phyloP scores from a whole-genome alignment of 1,284 basidiomycete species.

The Ustilago cynodontis region DNA sequence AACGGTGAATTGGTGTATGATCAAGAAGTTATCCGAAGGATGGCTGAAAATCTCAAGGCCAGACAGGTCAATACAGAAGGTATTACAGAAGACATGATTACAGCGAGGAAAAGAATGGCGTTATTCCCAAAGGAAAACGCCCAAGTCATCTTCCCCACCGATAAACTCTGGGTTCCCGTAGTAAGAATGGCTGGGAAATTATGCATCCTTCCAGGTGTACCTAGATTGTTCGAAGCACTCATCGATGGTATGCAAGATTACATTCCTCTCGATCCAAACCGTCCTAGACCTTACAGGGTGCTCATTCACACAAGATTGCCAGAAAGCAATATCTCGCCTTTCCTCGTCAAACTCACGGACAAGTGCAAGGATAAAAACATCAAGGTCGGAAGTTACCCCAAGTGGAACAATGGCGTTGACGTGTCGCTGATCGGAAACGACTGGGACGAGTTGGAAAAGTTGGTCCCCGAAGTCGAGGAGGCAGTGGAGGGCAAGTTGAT shows the following conservation, averaged over 20 bases:
- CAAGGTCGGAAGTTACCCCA: slow-evolving; percentile 79
- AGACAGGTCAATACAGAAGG: slow-evolving; percentile 75
- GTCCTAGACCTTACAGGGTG: slow-evolving; percentile 55
- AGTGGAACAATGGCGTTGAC: slow-evolving; percentile 75
- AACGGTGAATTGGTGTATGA: slow-evolving; percentile 77
- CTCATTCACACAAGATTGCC: slow-evolving; percentile 75
- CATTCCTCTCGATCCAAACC: slow-evolving; percentile 59
- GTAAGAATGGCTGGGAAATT: slow-evolving; percentile 84
- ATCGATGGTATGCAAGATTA: slow-evolving; percentile 75
- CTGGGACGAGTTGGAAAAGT: slow-evolving; percentile 34
- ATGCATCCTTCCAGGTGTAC: slow-evolving; percentile 91
- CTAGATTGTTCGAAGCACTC: slow-evolving; percentile 78
- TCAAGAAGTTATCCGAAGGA: slow-evolving; percentile 82
- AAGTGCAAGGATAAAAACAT: slow-evolving; percentile 82
- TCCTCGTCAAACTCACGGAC: slow-evolving; percentile 81
- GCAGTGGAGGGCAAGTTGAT: slow-evolving; percentile 73
- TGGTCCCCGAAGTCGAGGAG: slow-evolving; percentile 70
- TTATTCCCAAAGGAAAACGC: slow-evolving; percentile 56
- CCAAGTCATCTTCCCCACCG: slow-evolving; percentile 63
- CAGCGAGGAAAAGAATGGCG: slow-evolving; percentile 64
- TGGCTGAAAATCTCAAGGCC: slow-evolving; percentile 78
- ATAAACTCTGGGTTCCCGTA: slow-evolving; percentile 82
- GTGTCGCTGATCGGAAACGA: slow-evolving; percentile 83
- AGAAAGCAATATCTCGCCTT: slow-evolving; percentile 86
- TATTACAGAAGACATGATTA: slow-evolving; percentile 75